These are phyloP conservation scores for Thermochaetoides dissita DNA, from an alignment of 2,329 filamentous ascomycete species.

Conservation along the genomic window DNA sequence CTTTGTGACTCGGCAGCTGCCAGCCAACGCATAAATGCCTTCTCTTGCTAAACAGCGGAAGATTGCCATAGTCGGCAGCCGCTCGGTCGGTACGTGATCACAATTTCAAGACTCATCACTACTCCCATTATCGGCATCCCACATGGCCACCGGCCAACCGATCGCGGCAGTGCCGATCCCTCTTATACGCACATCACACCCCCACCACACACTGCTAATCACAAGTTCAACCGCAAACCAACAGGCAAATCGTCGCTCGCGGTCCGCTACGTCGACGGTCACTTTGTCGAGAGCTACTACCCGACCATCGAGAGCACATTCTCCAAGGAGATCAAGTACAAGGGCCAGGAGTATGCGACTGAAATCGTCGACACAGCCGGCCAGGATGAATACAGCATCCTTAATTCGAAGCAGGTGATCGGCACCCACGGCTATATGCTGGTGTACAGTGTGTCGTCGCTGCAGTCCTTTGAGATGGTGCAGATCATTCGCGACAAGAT, in stretches of 20 bases:
- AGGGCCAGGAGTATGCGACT: constrained; percentile 82
- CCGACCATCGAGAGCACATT: constrained; percentile 99
- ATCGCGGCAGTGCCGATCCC: no score
- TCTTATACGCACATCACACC: no score
- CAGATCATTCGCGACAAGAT: constrained; percentile 95
- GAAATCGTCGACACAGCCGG: constrained; percentile 98
- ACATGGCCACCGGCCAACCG: no score
- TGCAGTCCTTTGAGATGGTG: constrained; percentile 95
- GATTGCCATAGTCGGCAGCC: constrained; percentile 88
- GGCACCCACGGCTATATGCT: constrained; percentile 98
- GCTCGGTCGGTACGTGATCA: constrained; percentile 52
- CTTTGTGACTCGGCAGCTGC: not conserved
- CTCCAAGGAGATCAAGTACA: constrained; percentile 85
- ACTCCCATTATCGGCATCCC: not conserved
- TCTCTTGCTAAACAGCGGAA: constrained; percentile 75
- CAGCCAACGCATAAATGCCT: constrained; percentile 34
- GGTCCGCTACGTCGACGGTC: constrained; percentile 91
- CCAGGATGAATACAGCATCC: constrained; percentile 96
- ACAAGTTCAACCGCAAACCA: not conserved
- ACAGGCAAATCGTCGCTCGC: constrained; percentile 94
- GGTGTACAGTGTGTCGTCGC: constrained; percentile 90
- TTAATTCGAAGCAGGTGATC: constrained; percentile 98
- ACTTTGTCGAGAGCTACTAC: constrained; percentile 98
- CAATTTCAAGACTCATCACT: no score
- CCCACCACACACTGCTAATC: not conserved